Base-by-base conservation (phyloP, 2,329 filamentous ascomycete genomes). In the Trichoderma semiorbis region DNA sequence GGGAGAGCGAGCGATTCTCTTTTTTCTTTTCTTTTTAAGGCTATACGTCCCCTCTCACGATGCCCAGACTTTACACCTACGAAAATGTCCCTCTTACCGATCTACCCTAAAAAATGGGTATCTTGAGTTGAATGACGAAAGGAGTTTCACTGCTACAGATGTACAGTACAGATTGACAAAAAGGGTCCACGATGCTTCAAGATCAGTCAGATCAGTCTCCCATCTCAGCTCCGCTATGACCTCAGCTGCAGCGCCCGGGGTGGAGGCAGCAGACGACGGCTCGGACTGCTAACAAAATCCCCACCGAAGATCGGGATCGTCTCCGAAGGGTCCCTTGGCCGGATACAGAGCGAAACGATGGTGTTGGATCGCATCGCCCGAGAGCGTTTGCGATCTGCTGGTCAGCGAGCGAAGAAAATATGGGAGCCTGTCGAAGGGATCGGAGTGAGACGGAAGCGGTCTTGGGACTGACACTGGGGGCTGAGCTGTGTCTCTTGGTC, bases 221-320 rank as follows among this genome's bases (percentile, higher is more conserved):
- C 43, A 47, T 47, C 36, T 39, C 43, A 47, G 43, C 43, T 47
- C 70, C 67, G 70, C 73, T 70, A 72, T 74, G 63, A 73, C 72
- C 67, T 34, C 28, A 30, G 62, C 47, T 69, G 72, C 72, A 74
- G 73, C 55, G 57, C 66, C 66, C 68, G 68, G 30, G 68, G 68
- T 64, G 43, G 58, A 70, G 68, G 61, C 24, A n/a, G 26, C 57
- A 34, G 43, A n/a, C 21, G 67, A 63, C 67, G 58, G 47, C 26
- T 65, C 47, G 47, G 69, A 58, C 50, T 43, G 53, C 53, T 26
- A 58, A 28, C 24, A 30, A 24, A 32, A 53, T 11, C 63, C 57
- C 70, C 55, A 43, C 70, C 63, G 70, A 68, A 21, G 70, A 71
- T 71, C 70, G 70, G 62, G 39, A 67, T 30, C 43, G 47, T 65